Base-by-base conservation (phyloP, 2,329 filamentous ascomycete species). In the Neoarthrinium moseri region DNA sequence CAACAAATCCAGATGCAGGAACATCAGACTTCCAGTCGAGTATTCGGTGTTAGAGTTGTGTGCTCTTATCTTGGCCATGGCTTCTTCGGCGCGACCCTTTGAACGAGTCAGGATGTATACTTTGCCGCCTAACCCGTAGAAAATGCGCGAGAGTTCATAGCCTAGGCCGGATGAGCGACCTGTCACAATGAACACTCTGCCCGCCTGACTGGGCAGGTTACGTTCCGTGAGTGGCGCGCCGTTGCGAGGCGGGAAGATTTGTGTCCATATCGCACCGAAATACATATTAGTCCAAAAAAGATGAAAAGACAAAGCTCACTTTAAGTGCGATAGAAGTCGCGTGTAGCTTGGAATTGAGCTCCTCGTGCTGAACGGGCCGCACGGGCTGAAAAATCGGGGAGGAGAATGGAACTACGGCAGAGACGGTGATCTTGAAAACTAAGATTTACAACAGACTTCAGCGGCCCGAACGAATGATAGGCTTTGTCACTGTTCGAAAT, bases 21-120 rank as follows among this genome's bases (percentile, higher is more conserved):
- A 57, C 15, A 42, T 24, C 12, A 57, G 27, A 18, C 43, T 49
- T 11, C 54, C 56, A 4, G 32, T 38, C 21, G 35, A 32, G 5
- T 24, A 27, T 21, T 15, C 27, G 5, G 21, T 18, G 8, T 47
- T 36, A 1, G 41, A 24, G 34, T 56, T 53, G 7, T 47, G 30
- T 7, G 50, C 45, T 29, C 53, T 21, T 12, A 57, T 57, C 13
- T 45, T 47, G 22, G 45, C n/a, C 4, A 56, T 54, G 13, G 56
- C 55, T 1, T 48, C 46, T 13, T 56, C 47, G 12, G 47, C 49
- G 12, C 52, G 48, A 26, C 54, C 49, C 21, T 48, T 50, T 5
- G 56, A 55, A 35, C 76, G 70, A 2, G 69, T 71, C 3, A 74
- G 72, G 24, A 80, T 57, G 54, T 78, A 79, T 17, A 80, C 69